Evolutionary conservation across 805 yeast species (phyloP).

Genomic region (Myxozyma monticola): DNA sequence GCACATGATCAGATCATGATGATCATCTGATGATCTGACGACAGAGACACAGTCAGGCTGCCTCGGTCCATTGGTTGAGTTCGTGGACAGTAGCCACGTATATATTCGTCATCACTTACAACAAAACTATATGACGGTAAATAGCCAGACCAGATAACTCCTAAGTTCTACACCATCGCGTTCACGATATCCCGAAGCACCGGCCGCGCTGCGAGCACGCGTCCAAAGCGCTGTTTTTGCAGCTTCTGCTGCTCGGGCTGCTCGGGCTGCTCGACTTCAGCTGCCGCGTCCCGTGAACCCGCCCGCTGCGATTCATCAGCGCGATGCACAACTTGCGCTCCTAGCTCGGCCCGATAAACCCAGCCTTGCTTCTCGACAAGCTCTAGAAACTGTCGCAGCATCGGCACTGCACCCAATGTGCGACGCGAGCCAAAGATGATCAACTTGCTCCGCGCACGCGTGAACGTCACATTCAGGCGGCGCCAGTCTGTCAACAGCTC

Average conservation of each 20-base stretch:
- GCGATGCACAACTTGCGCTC: too few relatives aligned
- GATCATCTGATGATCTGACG: too few relatives aligned
- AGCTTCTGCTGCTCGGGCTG: background rate
- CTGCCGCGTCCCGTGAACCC: background rate
- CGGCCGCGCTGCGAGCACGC: too few relatives aligned
- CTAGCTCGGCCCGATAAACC: too few relatives aligned
- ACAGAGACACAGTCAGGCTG: too few relatives aligned
- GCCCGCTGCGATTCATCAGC: background rate
- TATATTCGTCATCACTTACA: too few relatives aligned
- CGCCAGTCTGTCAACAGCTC: slow-evolving; percentile 84
- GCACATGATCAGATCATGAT: too few relatives aligned
- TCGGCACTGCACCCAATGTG: slow-evolving; percentile 55
- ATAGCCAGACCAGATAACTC: too few relatives aligned
- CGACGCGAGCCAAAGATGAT: slow-evolving; percentile 76
- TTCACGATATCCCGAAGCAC: slow-evolving; percentile 21
- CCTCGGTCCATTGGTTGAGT: too few relatives aligned
- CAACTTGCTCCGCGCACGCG: slow-evolving; percentile 82
- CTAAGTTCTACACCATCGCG: background rate
- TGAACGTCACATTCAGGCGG: slow-evolving; percentile 90
- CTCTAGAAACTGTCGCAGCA: slow-evolving; percentile 60
- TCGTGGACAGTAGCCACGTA: too few relatives aligned
- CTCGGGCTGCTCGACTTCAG: too few relatives aligned
- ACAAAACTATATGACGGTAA: too few relatives aligned
- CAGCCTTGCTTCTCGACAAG: slow-evolving; percentile 59
- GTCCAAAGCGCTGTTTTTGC: background rate